Base-by-base conservation (phyloP, 2,329 filamentous ascomycete genomes). In the Trichoderma harzianum region DNA sequence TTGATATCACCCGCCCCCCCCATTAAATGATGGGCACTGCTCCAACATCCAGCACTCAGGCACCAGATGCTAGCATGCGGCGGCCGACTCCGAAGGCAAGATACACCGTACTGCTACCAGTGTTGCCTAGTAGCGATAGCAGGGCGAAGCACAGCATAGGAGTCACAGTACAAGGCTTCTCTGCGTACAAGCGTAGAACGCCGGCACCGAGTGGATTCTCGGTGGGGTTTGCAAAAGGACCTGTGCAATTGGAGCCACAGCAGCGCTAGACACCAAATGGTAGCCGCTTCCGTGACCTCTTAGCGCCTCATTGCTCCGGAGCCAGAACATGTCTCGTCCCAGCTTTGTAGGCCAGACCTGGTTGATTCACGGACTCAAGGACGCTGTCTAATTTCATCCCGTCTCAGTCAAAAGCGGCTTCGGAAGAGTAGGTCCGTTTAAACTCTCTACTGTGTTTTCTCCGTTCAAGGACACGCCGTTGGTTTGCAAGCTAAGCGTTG, bases 211-310 rank as follows among this genome's bases (percentile, higher is more conserved):
- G 63, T 72, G 70, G 70, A 21, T 62, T 72, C 68, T 21, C 60
- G 12, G 74, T 75, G 76, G 75, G 71, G 71, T 73, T 75, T 76
- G 72, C 75, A 77, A 77, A 77, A 76, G 76, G 69, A 75, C 75
- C 75, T 73, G 70, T 68, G 60, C 70, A 70, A 68, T 66, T 69
- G 71, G 68, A 62, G 69, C 65, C 67, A 60, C 57, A 55, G 63
- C 70, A 39, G 69, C 75, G 75, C 76, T 76, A 77, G 72, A 71
- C 62, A 73, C 72, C 69, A 72, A 74, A 68, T 70, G 74, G 73
- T 51, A 74, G 72, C 71, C 64, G 62, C 61, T 74, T 72, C 74
- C 72, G 70, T 70, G 66, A 69, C 70, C 47, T 30, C 60, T 69
- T 69, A 62, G 69, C 63, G 60, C 69, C 57, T 72, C 63, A 47